Conservation (phyloP, 305 asterid species). For the Salvia sclarea region DNA sequence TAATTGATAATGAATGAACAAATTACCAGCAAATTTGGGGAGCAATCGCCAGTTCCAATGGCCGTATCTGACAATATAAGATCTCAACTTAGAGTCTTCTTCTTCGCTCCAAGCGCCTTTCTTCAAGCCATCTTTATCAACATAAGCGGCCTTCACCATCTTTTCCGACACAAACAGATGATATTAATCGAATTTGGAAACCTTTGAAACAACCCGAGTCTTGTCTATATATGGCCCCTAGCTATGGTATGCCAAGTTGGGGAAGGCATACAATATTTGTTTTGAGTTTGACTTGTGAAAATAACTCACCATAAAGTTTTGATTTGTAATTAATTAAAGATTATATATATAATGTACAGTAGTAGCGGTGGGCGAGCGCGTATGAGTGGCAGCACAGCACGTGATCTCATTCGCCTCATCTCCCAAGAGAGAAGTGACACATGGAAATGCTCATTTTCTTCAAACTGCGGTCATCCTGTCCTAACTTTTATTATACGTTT, state of each 20-base stretch:
- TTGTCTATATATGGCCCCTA: conserved; percentile 14
- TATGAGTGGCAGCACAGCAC: too few relatives aligned
- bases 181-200: not conserved
- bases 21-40: conserved; percentile 40
- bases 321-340: not conserved
- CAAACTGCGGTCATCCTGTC: conserved; percentile 13
- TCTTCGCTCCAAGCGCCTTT: conserved; percentile 50
- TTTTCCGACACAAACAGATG: not conserved
- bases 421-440: conserved; percentile 17
- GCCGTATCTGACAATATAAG: conserved; percentile 37
- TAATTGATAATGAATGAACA: too few relatives aligned
- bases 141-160: conserved; percentile 39
- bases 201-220: conserved; percentile 6
- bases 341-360: not conserved
- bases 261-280: conserved; percentile 1
- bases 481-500: not conserved
- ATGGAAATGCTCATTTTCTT: conserved; percentile 12
- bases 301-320: not conserved
- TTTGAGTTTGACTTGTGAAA: conserved; percentile 27
- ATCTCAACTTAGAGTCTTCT: conserved; percentile 42
- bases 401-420: conserved; percentile 2
- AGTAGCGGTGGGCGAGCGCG: conserved; percentile 1
- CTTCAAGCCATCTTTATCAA: conserved; percentile 40
- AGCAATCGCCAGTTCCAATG: conserved; percentile 48
- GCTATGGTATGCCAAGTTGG: not conserved